Percentiles rank a stretch among this genome's conserved stretches.
phyloP scores from a whole-genome alignment of 805 yeast species.

The Saccharomyces jurei region DNA sequence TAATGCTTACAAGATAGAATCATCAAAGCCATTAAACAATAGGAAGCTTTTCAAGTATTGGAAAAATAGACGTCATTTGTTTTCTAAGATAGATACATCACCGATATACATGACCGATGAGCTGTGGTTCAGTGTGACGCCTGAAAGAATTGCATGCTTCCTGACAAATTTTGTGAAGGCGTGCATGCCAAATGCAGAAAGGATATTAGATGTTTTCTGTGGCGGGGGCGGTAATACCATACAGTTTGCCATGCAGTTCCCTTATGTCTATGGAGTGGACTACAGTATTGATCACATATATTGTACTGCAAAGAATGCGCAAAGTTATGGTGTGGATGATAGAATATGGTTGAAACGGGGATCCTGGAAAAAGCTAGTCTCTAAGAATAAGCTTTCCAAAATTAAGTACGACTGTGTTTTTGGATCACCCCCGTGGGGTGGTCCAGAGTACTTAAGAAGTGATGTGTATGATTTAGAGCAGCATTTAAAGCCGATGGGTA shows the following conservation, averaged over 20 bases:
- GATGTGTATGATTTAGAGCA: conserved; percentile 39
- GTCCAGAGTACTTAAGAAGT: conserved; percentile 47
- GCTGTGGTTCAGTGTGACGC: conserved; percentile 84
- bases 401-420: conserved; percentile 39
- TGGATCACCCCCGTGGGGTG: conserved; percentile 90
- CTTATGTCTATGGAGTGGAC: conserved; percentile 55
- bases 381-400: conserved; percentile 12
- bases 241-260: conserved; percentile 58
- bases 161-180: conserved; percentile 46
- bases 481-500: conserved; percentile 39
- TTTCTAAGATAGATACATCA: conserved; percentile 59
- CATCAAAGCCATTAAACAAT: conserved; percentile 10
- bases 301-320: conserved; percentile 61
- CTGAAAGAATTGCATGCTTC: conserved; percentile 62
- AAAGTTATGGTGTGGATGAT: conserved; percentile 48
- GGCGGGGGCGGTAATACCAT: conserved; percentile 87
- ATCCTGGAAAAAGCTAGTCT: conserved; percentile 35
- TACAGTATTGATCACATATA: conserved; percentile 48
- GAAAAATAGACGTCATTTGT: conserved; percentile 52
- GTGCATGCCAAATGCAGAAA: conserved; percentile 42
- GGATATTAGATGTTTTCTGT: conserved; percentile 61
- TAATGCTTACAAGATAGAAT: conserved; percentile 13
- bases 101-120: conserved; percentile 54
- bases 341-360: conserved; percentile 42
- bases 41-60: conserved; percentile 42